phyloP scores from a whole-genome alignment of 352 stramenopile genomes.

The Phytophthora cryptogea region DNA sequence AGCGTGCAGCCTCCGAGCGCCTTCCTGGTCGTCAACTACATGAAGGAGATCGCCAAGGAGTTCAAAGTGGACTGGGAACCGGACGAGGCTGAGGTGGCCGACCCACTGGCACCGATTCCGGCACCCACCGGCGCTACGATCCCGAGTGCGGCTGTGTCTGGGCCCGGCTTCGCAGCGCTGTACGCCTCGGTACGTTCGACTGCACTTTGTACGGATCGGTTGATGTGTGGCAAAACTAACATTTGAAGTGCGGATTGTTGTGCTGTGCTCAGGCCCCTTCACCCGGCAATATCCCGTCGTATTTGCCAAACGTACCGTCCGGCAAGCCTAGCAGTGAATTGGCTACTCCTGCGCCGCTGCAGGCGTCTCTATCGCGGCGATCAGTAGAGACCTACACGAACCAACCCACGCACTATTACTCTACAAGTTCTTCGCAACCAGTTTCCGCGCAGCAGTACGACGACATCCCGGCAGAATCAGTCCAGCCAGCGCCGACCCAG shows the following conservation, averaged over 20 bases:
- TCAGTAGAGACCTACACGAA: slow-evolving; percentile 47
- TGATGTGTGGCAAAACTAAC: not conserved
- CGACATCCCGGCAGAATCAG: slow-evolving; percentile 10
- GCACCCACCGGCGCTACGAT: slow-evolving; percentile 90
- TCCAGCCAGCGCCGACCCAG: slow-evolving; percentile 11
- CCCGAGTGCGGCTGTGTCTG: slow-evolving; percentile 75
- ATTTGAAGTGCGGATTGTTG: slow-evolving; percentile 1
- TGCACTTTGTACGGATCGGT: not conserved
- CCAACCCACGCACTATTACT: slow-evolving; percentile 42
- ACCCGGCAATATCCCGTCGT: slow-evolving; percentile 47
- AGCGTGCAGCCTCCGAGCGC: slow-evolving; percentile 93
- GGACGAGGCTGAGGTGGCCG: slow-evolving; percentile 68
- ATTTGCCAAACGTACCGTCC: slow-evolving; percentile 46
- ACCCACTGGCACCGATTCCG: slow-evolving; percentile 88
- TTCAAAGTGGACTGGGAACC: slow-evolving; percentile 95
- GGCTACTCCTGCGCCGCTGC: slow-evolving; percentile 16
- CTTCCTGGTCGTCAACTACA: slow-evolving; percentile 95
- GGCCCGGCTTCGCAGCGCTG: slow-evolving; percentile 77
- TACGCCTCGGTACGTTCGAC: slow-evolving; percentile 60
- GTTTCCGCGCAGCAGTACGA: slow-evolving; percentile 17
- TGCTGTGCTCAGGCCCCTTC: slow-evolving; percentile 42
- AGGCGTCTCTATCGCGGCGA: slow-evolving; percentile 37
- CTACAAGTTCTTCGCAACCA: slow-evolving; percentile 18
- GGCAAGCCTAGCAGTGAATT: slow-evolving; percentile 27
- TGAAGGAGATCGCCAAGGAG: slow-evolving; percentile 96